These are phyloP conservation scores for Taiwanofungus camphoratus DNA, from an alignment of 1,284 basidiomycete genomes.

Conservation along the genomic window DNA sequence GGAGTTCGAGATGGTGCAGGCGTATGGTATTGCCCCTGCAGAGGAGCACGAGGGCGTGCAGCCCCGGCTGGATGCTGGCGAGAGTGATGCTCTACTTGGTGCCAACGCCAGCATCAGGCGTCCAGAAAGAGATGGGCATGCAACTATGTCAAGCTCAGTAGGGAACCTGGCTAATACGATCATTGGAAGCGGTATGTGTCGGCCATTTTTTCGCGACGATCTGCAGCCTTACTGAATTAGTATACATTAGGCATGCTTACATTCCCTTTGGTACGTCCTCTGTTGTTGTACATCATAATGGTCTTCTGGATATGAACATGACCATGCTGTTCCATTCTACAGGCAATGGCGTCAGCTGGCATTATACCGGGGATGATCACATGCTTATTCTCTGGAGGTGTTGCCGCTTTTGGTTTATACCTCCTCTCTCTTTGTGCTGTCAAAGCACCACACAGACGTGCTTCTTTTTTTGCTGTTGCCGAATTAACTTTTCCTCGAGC, in stretches of 20 bases:
- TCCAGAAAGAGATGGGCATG: slow-evolving; percentile 52
- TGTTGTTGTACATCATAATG: slow-evolving; percentile 1
- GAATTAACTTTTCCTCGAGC: slow-evolving; percentile 82
- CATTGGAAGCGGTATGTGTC: slow-evolving; percentile 73
- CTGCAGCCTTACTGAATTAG: slow-evolving; percentile 6
- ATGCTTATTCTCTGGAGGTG: slow-evolving; percentile 80
- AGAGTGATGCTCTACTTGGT: slow-evolving; percentile 48
- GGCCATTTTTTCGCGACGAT: neutral
- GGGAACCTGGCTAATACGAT: slow-evolving; percentile 85
- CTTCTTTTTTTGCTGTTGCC: slow-evolving; percentile 87
- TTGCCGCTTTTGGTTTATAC: slow-evolving; percentile 86
- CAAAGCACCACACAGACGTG: slow-evolving; percentile 66
- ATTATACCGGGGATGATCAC: slow-evolving; percentile 84
- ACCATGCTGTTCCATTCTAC: slow-evolving; percentile 13
- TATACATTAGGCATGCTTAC: slow-evolving; percentile 66
- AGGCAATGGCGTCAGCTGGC: slow-evolving; percentile 84
- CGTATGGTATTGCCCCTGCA: slow-evolving; percentile 48
- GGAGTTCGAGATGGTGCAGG: slow-evolving; percentile 55
- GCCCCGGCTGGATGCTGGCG: slow-evolving; percentile 25
- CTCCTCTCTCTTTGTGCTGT: slow-evolving; percentile 84
- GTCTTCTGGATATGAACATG: neutral
- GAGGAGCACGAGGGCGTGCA: slow-evolving; percentile 12
- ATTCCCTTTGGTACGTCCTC: slow-evolving; percentile 60
- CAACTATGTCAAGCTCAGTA: slow-evolving; percentile 57
- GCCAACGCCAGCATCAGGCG: slow-evolving; percentile 29